Evolutionary conservation across 176 grass and related monocot genomes (phyloP), one percentile per base, ranked within the genome.

Genomic region (Phoenix roebelenii): DNA sequence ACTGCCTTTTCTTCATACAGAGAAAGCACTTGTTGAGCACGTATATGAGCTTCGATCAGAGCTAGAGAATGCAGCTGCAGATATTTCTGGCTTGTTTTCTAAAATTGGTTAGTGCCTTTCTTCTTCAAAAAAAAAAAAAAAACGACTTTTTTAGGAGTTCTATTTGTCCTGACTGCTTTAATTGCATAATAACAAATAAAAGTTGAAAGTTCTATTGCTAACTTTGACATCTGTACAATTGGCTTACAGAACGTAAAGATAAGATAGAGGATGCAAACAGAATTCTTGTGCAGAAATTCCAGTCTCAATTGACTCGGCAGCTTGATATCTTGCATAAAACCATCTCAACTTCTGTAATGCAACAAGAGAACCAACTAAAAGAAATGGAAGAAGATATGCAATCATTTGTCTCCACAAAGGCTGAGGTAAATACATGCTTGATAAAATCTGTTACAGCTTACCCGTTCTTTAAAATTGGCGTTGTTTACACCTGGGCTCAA

Each of bases 381-480:
- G 79, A 93, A 81, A 85, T 99, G 84, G 94, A 92, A 83, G 59
- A 82, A 49, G 79, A 93, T 75, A 99, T 99, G 94, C 66, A 86
- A 74, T 85, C 74, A n/a, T 99, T 99, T 17, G 94, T 99, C 53
- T 93, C 84, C 65, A 93, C 81, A 19, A 99, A 99, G 72, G 82
- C 86, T 68, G 81, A 86, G 68, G 94, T 52, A 81, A 85, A 61
- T 54, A 6, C 71, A 7, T 74, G 44, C 35, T 44, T 3, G 10
- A 12, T 44, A 44, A 10, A 44, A 12, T 44, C 35, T 44, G 35
- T 44, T 12, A 44, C 32, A 39, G 9, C 10, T 39, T 1, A 39
- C 32, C 32, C 6, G 7, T 39, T 39, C 1, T 39, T 10, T 39
- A 39, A 39, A 39, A 39, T 39, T 39, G 32, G 32, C 4, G 9